These are phyloP conservation scores for Deuterostichococcus epilithicus DNA, from an alignment of 139 green algal genomes.

Conservation along the genomic window DNA sequence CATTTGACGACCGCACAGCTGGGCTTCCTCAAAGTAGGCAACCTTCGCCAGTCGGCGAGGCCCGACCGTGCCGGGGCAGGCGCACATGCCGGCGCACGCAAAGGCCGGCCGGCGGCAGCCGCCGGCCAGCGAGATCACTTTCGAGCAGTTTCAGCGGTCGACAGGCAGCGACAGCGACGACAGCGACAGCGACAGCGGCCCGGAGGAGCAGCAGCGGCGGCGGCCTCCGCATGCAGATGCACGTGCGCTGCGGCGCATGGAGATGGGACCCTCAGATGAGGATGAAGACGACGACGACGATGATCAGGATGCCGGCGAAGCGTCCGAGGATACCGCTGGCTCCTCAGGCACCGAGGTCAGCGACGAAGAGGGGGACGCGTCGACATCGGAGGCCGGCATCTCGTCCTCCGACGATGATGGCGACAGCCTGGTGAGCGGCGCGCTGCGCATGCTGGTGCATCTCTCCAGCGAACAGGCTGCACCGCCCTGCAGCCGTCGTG, in stretches of 20 bases:
- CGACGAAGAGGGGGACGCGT: slow-evolving; percentile 1
- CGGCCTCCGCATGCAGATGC: too few relatives aligned
- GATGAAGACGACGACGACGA: neutral
- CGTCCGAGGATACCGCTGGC: too few relatives aligned
- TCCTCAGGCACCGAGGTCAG: neutral
- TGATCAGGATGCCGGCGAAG: neutral
- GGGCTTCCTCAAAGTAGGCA: neutral
- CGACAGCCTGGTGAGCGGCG: too few relatives aligned
- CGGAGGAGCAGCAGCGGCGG: neutral
- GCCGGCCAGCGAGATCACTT: neutral
- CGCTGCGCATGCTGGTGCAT: too few relatives aligned
- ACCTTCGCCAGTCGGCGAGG: too few relatives aligned
- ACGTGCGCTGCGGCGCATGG: neutral
- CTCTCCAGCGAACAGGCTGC: too few relatives aligned
- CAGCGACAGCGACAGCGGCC: slow-evolving; percentile 9
- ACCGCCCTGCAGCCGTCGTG: too few relatives aligned
- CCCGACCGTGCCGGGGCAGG: too few relatives aligned
- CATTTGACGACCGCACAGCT: neutral
- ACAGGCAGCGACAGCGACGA: neutral
- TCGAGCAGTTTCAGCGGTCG: too few relatives aligned
- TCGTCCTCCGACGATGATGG: too few relatives aligned
- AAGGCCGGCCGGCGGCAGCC: too few relatives aligned
- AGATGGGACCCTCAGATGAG: neutral
- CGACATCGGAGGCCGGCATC: neutral
- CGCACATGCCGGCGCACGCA: too few relatives aligned